Conservation (phyloP, 2,329 filamentous ascomycete genomes). For the Fusarium sambucinum region DNA sequence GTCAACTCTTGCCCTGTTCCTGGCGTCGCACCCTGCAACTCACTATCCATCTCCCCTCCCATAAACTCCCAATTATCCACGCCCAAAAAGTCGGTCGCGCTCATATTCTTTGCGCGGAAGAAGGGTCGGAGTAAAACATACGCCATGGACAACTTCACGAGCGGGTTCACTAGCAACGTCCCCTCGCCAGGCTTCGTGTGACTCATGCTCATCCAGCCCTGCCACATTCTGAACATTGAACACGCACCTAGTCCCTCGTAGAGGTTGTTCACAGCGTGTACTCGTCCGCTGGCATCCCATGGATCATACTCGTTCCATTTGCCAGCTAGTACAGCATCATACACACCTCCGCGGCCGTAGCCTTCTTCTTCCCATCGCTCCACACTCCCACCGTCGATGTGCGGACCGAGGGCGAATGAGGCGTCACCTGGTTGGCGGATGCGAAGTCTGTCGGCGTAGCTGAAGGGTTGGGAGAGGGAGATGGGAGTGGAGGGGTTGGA, state of each 20-base stretch:
- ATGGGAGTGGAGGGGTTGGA: conserved; percentile 62
- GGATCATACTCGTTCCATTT: conserved; percentile 85
- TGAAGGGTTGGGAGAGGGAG: conserved; percentile 66
- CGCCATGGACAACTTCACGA: conserved; percentile 79
- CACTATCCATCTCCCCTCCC: conserved; percentile 62
- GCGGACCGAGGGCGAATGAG: conserved; percentile 77
- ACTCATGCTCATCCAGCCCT: conserved; percentile 89
- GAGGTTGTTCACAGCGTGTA: conserved; percentile 76
- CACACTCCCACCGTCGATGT: conserved; percentile 79
- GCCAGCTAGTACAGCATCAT: conserved; percentile 78
- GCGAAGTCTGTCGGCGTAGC: conserved; percentile 78
- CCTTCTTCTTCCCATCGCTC: conserved; percentile 80
- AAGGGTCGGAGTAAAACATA: conserved; percentile 89
- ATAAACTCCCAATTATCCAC: conserved; percentile 71
- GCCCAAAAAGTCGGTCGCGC: conserved; percentile 57
- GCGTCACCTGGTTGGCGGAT: conserved; percentile 79
- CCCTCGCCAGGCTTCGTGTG: conserved; percentile 79
- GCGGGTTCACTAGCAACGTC: conserved; percentile 83
- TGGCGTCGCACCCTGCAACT: conserved; percentile 77
- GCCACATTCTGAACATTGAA: conserved; percentile 87
- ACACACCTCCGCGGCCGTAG: conserved; percentile 76
- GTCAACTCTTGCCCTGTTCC: conserved; percentile 79
- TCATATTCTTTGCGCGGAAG: conserved; percentile 68
- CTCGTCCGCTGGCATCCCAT: conserved; percentile 79
- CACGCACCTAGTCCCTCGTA: conserved; percentile 87